A percentile compares a stretch with the other conserved stretches of the same genome.
Evolutionary conservation across 2,329 filamentous ascomycete genomes (phyloP).

Genomic region (Fusarium torreyae): DNA sequence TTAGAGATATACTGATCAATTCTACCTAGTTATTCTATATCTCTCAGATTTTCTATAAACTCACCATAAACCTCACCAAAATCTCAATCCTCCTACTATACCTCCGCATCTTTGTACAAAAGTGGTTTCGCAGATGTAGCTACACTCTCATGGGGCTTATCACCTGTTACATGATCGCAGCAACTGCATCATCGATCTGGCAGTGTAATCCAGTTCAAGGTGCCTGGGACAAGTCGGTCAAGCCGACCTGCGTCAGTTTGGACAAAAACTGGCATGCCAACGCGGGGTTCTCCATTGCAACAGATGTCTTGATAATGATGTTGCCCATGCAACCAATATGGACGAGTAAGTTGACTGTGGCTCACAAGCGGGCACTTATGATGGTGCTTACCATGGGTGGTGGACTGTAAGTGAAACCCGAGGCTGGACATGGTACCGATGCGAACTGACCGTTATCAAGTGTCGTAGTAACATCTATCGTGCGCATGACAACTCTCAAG

Average conservation of each 20-base stretch:
- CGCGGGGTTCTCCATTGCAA: conserved; percentile 62
- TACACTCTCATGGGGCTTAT: conserved; percentile 60
- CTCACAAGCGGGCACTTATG: conserved; percentile 60
- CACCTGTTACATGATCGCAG: conserved; percentile 62
- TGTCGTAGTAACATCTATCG: conserved; percentile 60
- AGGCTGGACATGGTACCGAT: neutral
- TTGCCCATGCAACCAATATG: conserved; percentile 65
- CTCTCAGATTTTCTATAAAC: conserved; percentile 68
- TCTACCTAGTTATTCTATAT: conserved; percentile 66
- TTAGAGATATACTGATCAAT: neutral
- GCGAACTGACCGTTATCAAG: conserved; percentile 31
- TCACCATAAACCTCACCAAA: conserved; percentile 68
- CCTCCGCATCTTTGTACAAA: conserved; percentile 66
- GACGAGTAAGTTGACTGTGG: conserved; percentile 59
- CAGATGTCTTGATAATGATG: conserved; percentile 62
- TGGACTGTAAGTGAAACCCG: conserved; percentile 56
- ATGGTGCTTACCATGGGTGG: conserved; percentile 62
- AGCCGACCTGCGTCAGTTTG: conserved; percentile 62
- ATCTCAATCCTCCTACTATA: conserved; percentile 68
- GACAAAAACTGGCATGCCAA: conserved; percentile 66
- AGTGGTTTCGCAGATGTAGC: conserved; percentile 62
- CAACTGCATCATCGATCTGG: conserved; percentile 62
- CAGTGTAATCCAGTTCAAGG: conserved; percentile 65
- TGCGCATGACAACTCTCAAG: conserved; percentile 59
- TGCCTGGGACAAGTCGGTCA: conserved; percentile 61